Evolutionary conservation across 2,329 filamentous ascomycete species (phyloP).

Genomic region (Aphanoascus verrucosus): DNA sequence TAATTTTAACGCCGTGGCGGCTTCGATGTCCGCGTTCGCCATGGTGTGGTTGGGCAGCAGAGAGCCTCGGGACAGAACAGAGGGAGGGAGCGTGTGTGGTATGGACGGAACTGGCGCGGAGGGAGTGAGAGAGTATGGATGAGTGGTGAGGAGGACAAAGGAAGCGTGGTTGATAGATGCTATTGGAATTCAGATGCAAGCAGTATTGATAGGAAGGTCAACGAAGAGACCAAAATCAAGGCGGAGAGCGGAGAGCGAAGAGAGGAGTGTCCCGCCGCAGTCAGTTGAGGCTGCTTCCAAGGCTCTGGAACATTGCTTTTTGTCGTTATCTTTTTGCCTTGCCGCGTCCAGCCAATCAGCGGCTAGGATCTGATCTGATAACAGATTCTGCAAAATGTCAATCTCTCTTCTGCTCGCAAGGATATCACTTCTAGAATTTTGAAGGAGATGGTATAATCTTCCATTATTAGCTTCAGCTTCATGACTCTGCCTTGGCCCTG

Average conservation of each 20-base stretch:
- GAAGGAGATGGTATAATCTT: too few relatives aligned
- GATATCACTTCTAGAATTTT: neutral
- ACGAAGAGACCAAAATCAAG: too few relatives aligned
- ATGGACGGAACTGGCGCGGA: too few relatives aligned
- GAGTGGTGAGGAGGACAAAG: too few relatives aligned
- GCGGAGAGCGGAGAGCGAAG: neutral
- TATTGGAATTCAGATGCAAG: too few relatives aligned
- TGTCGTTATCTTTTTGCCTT: neutral
- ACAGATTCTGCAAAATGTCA: neutral
- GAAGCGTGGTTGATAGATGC: too few relatives aligned
- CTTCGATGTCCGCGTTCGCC: conserved; percentile 43
- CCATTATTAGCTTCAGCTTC: too few relatives aligned
- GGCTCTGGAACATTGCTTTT: neutral
- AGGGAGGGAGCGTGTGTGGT: too few relatives aligned
- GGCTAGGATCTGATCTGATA: neutral
- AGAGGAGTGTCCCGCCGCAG: neutral
- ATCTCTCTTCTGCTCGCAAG: neutral
- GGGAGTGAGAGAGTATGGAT: too few relatives aligned
- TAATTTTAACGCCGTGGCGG: conserved; percentile 77
- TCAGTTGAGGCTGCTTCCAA: neutral
- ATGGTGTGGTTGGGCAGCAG: conserved; percentile 19
- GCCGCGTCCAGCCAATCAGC: conserved; percentile 2
- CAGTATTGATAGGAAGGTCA: neutral
- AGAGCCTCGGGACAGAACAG: too few relatives aligned
- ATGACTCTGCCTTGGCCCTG: too few relatives aligned